Conservation (phyloP, 768 basidiomycete species). For the Cubamyces lactineus region DNA sequence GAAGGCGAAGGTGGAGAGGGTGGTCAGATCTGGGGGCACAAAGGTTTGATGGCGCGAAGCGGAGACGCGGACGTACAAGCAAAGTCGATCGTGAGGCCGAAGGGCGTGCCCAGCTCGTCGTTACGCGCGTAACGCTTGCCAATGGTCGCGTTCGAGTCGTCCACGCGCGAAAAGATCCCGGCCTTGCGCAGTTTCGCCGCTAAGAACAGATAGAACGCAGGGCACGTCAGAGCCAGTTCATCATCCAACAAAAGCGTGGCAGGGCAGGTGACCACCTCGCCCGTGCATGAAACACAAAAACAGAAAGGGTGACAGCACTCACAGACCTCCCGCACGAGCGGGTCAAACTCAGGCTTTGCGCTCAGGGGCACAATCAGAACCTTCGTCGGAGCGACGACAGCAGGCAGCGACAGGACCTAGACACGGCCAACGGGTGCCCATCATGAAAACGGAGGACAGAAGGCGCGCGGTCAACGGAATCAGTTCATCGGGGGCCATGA, state of each 20-base stretch:
- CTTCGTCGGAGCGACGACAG: slow-evolving; percentile 93
- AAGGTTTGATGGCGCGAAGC: slow-evolving; percentile 11
- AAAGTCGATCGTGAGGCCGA: slow-evolving; percentile 95
- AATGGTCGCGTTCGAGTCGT: slow-evolving; percentile 93
- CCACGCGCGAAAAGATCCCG: slow-evolving; percentile 91
- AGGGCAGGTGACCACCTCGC: slow-evolving; percentile 18
- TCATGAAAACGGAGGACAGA: slow-evolving; percentile 10
- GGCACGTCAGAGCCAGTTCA: slow-evolving; percentile 6
- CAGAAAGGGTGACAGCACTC: slow-evolving; percentile 42
- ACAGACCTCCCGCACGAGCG: slow-evolving; percentile 90
- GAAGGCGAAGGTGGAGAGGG: slow-evolving; percentile 4
- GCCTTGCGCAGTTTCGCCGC: slow-evolving; percentile 85
- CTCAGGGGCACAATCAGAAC: slow-evolving; percentile 95
- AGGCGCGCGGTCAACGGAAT: slow-evolving; percentile 10
- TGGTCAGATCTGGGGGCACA: slow-evolving; percentile 4
- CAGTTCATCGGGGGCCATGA: slow-evolving; percentile 25
- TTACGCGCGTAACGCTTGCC: slow-evolving; percentile 97
- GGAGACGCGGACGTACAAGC: slow-evolving; percentile 59
- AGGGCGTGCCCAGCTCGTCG: slow-evolving; percentile 98
- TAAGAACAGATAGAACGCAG: slow-evolving; percentile 40
- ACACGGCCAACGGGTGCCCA: slow-evolving; percentile 21
- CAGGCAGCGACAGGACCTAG: slow-evolving; percentile 88
- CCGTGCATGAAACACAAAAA: no score
- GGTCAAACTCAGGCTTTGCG: slow-evolving; percentile 79
- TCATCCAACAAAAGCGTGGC: slow-evolving; percentile 3